Percentiles rank a stretch among this genome's conserved stretches.
These are phyloP conservation scores for Microcyclosporella mali DNA, from an alignment of 2,329 filamentous ascomycete genomes.

Conservation along the genomic window DNA sequence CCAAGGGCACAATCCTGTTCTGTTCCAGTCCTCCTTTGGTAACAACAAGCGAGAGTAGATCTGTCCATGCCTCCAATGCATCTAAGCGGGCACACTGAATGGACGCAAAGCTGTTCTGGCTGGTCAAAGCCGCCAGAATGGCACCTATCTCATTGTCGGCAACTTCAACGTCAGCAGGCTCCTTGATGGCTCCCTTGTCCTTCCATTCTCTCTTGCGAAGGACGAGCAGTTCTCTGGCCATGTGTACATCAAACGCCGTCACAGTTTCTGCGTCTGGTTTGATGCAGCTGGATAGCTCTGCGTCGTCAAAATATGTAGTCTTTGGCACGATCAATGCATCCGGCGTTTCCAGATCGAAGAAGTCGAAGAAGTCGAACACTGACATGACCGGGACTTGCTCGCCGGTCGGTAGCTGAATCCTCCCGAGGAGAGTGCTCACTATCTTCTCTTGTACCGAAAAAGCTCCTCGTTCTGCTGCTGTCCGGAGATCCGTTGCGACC, in stretches of 20 bases:
- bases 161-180: constrained; percentile 28
- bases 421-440: constrained; percentile 66
- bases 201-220: constrained; percentile 60
- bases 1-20: constrained; percentile 73
- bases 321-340: constrained; percentile 42
- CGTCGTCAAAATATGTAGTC: constrained; percentile 55
- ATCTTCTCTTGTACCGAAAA: constrained; percentile 49
- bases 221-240: constrained; percentile 66
- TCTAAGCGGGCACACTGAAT: constrained; percentile 53
- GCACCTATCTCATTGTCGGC: constrained; percentile 55
- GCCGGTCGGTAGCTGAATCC: constrained; percentile 60
- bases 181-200: constrained; percentile 34
- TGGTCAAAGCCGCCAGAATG: constrained; percentile 57
- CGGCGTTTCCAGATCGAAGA: constrained; percentile 61
- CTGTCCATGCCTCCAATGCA: constrained; percentile 76
- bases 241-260: constrained; percentile 60
- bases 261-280: constrained; percentile 54
- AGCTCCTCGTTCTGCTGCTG: constrained; percentile 42
- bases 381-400: constrained; percentile 63
- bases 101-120: constrained; percentile 58
- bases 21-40: constrained; percentile 72
- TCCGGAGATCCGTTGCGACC: constrained; percentile 74
- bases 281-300: constrained; percentile 62
- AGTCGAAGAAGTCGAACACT: constrained; percentile 90
- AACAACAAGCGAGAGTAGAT: constrained; percentile 75